Percentiles rank a stretch among this genome's conserved stretches.
Evolutionary conservation across 306 rosid species (phyloP).

Genomic region (Myrica gale): DNA sequence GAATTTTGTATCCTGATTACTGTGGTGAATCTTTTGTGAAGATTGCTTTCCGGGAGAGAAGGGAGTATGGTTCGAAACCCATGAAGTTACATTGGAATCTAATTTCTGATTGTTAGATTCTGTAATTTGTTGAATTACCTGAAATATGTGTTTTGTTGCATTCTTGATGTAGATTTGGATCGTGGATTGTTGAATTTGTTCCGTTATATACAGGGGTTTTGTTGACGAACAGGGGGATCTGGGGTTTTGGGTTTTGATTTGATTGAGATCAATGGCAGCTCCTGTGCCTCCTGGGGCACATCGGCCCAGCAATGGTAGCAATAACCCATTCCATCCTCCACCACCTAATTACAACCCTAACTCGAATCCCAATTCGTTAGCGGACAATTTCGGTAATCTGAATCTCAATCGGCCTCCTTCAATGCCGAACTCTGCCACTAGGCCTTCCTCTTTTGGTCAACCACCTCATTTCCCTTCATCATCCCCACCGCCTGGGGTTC

Average conservation of each 20-base stretch:
- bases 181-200: constrained; percentile 33
- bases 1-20: not conserved
- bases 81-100: not conserved
- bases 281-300: constrained; percentile 98
- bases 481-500: constrained; percentile 44
- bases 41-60: not conserved
- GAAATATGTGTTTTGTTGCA: constrained; percentile 1
- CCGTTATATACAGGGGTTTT: not conserved
- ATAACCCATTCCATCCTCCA: constrained; percentile 35
- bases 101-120: constrained; percentile 2
- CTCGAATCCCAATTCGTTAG: constrained; percentile 47
- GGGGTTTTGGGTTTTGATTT: constrained; percentile 32
- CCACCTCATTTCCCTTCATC: constrained; percentile 55
- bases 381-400: constrained; percentile 64
- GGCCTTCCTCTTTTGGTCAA: constrained; percentile 74
- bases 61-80: not conserved
- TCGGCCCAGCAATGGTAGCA: constrained; percentile 53
- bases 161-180: constrained; percentile 28
- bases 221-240: constrained; percentile 24
- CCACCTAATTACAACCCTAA: constrained; percentile 71
- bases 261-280: constrained; percentile 70
- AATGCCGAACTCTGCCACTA: constrained; percentile 59
- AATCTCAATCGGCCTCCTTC: constrained; percentile 74
- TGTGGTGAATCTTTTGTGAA: not conserved
- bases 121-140: constrained; percentile 7